Conservation (phyloP, 2,329 filamentous ascomycete species). For the Graphiopsis chlorocephala region DNA sequence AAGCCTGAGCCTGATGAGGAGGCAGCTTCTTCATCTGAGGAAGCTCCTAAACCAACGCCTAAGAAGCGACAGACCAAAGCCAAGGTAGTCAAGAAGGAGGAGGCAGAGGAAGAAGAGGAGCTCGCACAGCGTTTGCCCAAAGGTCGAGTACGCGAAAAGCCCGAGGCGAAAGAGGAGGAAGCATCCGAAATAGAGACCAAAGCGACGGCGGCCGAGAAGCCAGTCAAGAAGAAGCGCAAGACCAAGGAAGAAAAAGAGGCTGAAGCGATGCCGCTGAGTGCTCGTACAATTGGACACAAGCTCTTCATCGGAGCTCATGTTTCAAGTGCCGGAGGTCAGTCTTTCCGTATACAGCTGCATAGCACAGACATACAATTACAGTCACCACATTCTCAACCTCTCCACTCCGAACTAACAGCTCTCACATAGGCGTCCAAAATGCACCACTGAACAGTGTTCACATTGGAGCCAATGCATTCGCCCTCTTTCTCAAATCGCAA, state of each 20-base stretch:
- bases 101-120: background rate
- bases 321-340: conserved; percentile 76
- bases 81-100: conserved; percentile 9
- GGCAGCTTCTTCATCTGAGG: background rate
- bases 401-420: background rate
- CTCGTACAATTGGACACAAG: conserved; percentile 67
- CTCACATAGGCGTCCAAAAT: conserved; percentile 74
- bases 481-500: conserved; percentile 93
- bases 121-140: background rate
- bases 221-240: conserved; percentile 47
- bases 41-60: background rate
- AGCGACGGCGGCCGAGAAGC: background rate
- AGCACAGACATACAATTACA: conserved; percentile 1
- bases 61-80: conserved; percentile 20
- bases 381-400: background rate
- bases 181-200: conserved; percentile 3
- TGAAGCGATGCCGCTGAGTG: conserved; percentile 62
- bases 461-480: conserved; percentile 79
- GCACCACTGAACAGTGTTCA: conserved; percentile 55
- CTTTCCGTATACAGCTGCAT: conserved; percentile 5
- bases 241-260: conserved; percentile 57
- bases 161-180: conserved; percentile 16
- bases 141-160: conserved; percentile 1
- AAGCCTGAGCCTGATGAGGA: conserved; percentile 18
- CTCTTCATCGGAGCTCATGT: conserved; percentile 93